Evolutionary conservation across 2,329 filamentous ascomycete genomes (phyloP), one percentile per base, ranked within the genome.

Genomic region (Coniochaeta sp.): DNA sequence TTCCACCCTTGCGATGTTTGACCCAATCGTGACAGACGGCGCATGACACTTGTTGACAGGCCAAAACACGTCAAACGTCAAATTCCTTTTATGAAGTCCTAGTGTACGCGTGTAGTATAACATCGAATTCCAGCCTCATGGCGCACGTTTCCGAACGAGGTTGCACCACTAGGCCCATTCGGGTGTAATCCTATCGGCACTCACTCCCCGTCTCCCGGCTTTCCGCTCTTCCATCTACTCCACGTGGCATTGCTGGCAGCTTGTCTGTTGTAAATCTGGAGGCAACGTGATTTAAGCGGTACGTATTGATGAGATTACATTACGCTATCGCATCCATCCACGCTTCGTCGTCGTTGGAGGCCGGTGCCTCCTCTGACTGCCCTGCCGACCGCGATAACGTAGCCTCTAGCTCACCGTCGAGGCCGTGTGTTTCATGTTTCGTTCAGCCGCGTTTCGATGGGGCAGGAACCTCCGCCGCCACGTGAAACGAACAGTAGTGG

Each of bases 391-490:
- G 43, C 43, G 43, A 24, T 9, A 24, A 26, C 16, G 17, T 16
- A 40, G 17, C 17, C 17, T 47, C 19, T 47, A 24, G 19, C 43
- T 24, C 43, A 24, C 19, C 38, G n/a, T 36, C 16, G 8, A 19
- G 6, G 31, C 31, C 54, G 31, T 38, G 11, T 56, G 58, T 59
- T 59, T 59, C 58, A 59, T 59, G 44, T 59, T 59, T 59, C 58
- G 36, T 55, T 14, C 19, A 24, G 54, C 54, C 54, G 54, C 34
- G 54, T 22, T 36, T 36, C 31, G 28, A 56, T 56, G 54, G 54
- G 33, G 54, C 54, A 36, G 3, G 14, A 36, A 36, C 31, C 31
- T 56, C 54, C 54, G 54, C 34, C 54, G 22, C 47, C 14, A 52
- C 12, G 33, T 56, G 54, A 56, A 24, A 56, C 31, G 22, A 22